A percentile compares a stretch with the other conserved stretches of the same genome.
These are phyloP conservation scores for Penicillium sp. DNA, from an alignment of 2,329 filamentous ascomycete species.

Conservation along the genomic window DNA sequence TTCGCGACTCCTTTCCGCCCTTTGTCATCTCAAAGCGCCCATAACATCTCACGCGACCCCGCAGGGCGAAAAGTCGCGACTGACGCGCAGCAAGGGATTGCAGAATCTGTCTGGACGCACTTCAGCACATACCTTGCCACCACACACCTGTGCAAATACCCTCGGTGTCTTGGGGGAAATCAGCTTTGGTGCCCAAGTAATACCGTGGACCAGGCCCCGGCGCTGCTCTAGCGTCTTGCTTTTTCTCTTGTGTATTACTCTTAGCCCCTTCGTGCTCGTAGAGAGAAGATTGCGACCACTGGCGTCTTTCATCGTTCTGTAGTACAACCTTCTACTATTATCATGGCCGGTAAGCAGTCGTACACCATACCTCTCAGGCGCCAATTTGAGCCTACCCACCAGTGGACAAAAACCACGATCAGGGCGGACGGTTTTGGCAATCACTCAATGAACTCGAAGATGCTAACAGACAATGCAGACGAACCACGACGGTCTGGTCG, in stretches of 20 bases:
- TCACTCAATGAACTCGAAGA: conserved; percentile 11
- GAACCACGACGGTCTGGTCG: conserved; percentile 92
- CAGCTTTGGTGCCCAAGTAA: conserved; percentile 31
- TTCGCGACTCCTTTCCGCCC: background rate
- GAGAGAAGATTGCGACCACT: conserved; percentile 29
- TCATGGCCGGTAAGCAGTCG: conserved; percentile 59
- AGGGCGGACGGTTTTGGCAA: background rate
- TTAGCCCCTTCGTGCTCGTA: conserved; percentile 39
- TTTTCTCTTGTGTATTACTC: conserved; percentile 40
- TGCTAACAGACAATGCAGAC: conserved; percentile 47
- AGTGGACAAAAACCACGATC: conserved; percentile 1
- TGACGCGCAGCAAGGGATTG: conserved; percentile 26
- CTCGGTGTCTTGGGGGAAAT: conserved; percentile 17
- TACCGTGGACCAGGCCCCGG: conserved; percentile 29
- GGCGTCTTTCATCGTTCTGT: conserved; percentile 31
- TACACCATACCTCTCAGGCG: conserved; percentile 24
- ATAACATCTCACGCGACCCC: conserved; percentile 27
- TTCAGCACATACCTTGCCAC: conserved; percentile 15
- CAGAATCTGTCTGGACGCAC: conserved; percentile 15
- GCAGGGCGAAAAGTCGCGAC: conserved; percentile 23
- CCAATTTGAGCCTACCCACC: conserved; percentile 2
- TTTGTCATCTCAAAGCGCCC: background rate
- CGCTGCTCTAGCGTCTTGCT: conserved; percentile 30
- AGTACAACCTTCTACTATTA: conserved; percentile 36
- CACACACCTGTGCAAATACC: conserved; percentile 8